Evolutionary conservation across 305 asterid species (phyloP).

Genomic region (Galium porrigens): DNA sequence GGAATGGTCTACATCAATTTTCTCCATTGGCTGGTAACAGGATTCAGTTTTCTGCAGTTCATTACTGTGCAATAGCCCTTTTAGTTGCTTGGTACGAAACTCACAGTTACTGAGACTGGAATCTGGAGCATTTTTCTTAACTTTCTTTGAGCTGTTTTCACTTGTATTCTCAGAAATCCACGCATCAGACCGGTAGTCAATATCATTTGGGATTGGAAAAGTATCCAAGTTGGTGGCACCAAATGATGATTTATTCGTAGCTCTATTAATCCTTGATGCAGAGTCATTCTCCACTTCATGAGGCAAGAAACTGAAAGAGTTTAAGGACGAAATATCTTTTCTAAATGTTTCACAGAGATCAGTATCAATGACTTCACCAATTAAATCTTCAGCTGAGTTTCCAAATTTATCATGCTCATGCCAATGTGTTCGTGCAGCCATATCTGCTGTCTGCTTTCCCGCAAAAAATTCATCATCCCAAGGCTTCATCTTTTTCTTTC

Average conservation of each 20-base stretch:
- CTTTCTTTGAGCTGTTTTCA: constrained; percentile 28
- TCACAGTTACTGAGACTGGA: constrained; percentile 21
- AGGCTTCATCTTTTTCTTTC: constrained; percentile 25
- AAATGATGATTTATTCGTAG: constrained; percentile 27
- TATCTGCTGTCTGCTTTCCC: constrained; percentile 33
- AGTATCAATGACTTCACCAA: constrained; percentile 65
- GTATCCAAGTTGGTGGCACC: constrained; percentile 29
- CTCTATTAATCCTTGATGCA: constrained; percentile 28
- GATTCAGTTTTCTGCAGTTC: constrained; percentile 21
- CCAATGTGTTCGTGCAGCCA: constrained; percentile 19
- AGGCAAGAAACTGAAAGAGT: constrained; percentile 27
- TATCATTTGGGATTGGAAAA: constrained; percentile 30
- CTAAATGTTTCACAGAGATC: constrained; percentile 30
- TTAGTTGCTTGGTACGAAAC: constrained; percentile 21
- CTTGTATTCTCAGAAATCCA: constrained; percentile 29
- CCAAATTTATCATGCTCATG: constrained; percentile 28
- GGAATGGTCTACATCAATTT: constrained; percentile 24
- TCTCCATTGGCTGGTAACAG: constrained; percentile 24
- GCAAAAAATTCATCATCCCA: constrained; percentile 24
- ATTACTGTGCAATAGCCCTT: constrained; percentile 29
- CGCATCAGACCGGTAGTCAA: constrained; percentile 32
- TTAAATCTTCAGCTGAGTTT: constrained; percentile 28
- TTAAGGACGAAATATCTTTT: constrained; percentile 26
- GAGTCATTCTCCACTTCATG: constrained; percentile 34
- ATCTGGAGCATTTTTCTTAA: constrained; percentile 25